A percentile compares a stretch with the other conserved stretches of the same genome.
Evolutionary conservation across 306 rosid genomes (phyloP).

Genomic region (Cucumis hystrix): DNA sequence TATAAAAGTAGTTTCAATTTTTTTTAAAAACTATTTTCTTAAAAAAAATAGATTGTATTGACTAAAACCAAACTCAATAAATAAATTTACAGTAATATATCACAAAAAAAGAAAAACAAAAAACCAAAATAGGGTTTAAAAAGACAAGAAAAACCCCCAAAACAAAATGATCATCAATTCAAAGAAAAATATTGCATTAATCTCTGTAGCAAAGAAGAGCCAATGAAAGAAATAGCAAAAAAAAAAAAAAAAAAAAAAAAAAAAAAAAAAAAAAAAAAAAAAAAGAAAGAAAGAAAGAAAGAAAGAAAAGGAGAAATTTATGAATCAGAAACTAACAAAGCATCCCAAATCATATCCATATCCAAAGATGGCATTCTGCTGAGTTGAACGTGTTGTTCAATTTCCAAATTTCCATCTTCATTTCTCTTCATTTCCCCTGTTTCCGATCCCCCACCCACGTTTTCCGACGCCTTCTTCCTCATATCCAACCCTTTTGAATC

Average conservation of each 20-base stretch:
- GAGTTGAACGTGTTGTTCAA: constrained; percentile 60
- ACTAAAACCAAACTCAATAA: background rate
- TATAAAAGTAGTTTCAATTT: too few species aligned
- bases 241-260: background rate
- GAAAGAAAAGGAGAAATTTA: background rate
- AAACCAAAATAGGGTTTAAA: background rate
- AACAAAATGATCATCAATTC: background rate
- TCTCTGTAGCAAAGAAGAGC: background rate
- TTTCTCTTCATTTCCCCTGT: constrained; percentile 33
- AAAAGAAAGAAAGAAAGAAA: background rate
- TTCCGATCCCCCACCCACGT: constrained; percentile 1
- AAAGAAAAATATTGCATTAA: constrained; percentile 6
- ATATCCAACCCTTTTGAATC: background rate
- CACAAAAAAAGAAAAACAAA: background rate
- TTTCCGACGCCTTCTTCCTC: background rate
- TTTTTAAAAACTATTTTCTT: too few species aligned
- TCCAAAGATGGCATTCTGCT: constrained; percentile 95
- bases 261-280: background rate
- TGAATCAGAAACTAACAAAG: constrained; percentile 58
- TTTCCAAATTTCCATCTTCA: constrained; percentile 26
- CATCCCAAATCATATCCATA: constrained; percentile 92
- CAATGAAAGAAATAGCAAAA: background rate
- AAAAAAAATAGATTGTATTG: background rate
- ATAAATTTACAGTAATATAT: background rate
- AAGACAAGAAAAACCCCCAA: background rate